These are phyloP conservation scores for Herpetomonas samuelpessoai DNA, from an alignment of 208 protist species.

Conservation along the genomic window DNA sequence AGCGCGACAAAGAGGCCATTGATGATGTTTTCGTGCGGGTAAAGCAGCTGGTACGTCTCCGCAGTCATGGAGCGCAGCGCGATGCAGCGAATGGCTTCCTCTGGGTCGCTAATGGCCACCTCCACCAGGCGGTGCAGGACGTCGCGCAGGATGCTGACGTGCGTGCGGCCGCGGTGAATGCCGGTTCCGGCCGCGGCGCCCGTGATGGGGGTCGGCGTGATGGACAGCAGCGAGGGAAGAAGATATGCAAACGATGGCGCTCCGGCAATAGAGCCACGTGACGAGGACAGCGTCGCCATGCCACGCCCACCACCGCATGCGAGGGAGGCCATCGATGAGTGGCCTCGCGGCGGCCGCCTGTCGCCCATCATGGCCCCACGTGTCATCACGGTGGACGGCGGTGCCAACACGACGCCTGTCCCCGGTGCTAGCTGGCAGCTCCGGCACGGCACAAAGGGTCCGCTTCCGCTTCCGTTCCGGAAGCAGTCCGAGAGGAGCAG, in stretches of 20 bases:
- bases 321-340: neutral
- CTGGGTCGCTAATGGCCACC: constrained; percentile 65
- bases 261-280: no score
- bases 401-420: neutral
- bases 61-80: constrained; percentile 49
- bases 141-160: constrained; percentile 61
- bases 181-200: constrained; percentile 9
- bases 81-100: constrained; percentile 50
- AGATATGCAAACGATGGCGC: no score
- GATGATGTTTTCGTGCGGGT: constrained; percentile 52
- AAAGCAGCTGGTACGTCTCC: constrained; percentile 67
- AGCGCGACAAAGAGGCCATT: constrained; percentile 63
- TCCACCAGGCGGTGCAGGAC: constrained; percentile 65
- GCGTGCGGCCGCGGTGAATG: constrained; percentile 52
- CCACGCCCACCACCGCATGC: neutral
- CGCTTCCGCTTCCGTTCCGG: constrained; percentile 7
- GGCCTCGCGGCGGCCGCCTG: neutral
- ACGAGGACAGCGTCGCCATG: no score
- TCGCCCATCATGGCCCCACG: no score
- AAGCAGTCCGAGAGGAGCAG: constrained; percentile 37
- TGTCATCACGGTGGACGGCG: neutral
- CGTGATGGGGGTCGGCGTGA: neutral
- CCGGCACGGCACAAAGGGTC: constrained; percentile 1
- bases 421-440: no score
- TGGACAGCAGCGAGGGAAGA: neutral